Percentiles rank a stretch among this genome's conserved stretches.
Conservation (phyloP, 192 early-diverging fungal genomes). For the Linnemannia exigua region DNA sequence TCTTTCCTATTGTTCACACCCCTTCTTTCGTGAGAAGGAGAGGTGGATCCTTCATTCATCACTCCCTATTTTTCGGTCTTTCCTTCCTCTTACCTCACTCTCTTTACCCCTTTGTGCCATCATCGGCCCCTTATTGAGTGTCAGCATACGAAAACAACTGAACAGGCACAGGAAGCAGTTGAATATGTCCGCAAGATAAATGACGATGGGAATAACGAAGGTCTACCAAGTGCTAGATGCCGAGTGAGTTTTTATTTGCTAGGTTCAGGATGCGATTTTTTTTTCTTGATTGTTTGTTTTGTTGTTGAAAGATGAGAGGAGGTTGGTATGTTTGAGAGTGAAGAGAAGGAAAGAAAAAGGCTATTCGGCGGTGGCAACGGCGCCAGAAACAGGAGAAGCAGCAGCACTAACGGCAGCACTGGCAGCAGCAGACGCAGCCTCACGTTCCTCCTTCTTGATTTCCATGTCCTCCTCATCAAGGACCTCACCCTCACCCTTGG, state of each 20-base stretch:
- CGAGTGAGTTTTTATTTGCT: slow-evolving; percentile 3
- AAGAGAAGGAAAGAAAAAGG: background rate
- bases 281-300: background rate
- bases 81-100: background rate
- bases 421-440: slow-evolving; percentile 1
- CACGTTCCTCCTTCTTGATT: slow-evolving; percentile 28
- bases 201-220: background rate
- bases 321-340: background rate
- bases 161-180: background rate
- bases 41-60: background rate
- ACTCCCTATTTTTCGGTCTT: background rate
- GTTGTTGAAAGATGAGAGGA: background rate
- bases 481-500: slow-evolving; percentile 51
- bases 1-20: background rate
- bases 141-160: background rate
- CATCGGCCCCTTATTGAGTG: background rate
- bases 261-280: background rate
- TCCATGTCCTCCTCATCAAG: slow-evolving; percentile 54
- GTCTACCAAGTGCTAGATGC: background rate
- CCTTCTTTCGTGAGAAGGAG: background rate
- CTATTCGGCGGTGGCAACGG: background rate
- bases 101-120: background rate
- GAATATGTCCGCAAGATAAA: background rate
- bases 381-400: background rate
- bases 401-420: background rate